Percentiles rank a stretch among this genome's conserved stretches.
These are phyloP conservation scores for Hymenoscyphus fraxineus DNA, from an alignment of 2,329 filamentous ascomycete genomes.

Conservation along the genomic window DNA sequence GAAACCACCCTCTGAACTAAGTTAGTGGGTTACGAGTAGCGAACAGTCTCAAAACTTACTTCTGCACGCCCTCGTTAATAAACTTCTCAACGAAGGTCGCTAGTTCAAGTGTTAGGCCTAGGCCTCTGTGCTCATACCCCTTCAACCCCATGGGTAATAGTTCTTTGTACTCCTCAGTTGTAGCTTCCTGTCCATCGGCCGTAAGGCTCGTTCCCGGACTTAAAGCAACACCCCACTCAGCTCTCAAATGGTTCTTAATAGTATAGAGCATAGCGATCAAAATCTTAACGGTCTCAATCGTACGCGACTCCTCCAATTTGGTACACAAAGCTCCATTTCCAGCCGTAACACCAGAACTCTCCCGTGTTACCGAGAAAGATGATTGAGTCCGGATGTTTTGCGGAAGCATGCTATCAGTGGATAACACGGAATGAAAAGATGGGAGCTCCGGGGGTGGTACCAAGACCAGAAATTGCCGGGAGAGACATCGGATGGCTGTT, in stretches of 20 bases:
- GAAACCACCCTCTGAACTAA: slow-evolving; percentile 49
- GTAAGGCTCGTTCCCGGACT: slow-evolving; percentile 31
- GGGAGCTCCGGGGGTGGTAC: slow-evolving; percentile 32
- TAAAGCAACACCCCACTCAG: slow-evolving; percentile 53
- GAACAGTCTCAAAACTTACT: slow-evolving; percentile 20
- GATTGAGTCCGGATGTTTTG: slow-evolving; percentile 11
- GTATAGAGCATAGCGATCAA: slow-evolving; percentile 60
- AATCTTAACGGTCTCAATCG: slow-evolving; percentile 54
- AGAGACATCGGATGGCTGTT: slow-evolving; percentile 57
- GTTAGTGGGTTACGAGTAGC: not conserved
- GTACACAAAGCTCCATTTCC: slow-evolving; percentile 13
- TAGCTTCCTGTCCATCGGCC: slow-evolving; percentile 33
- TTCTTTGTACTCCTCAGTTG: slow-evolving; percentile 46
- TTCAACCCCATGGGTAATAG: slow-evolving; percentile 47
- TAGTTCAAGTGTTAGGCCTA: slow-evolving; percentile 58
- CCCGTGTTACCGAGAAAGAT: not conserved
- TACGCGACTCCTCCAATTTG: slow-evolving; percentile 40
- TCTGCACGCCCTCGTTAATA: slow-evolving; percentile 51
- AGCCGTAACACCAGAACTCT: slow-evolving; percentile 11
- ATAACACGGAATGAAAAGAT: slow-evolving; percentile 21
- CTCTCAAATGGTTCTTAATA: slow-evolving; percentile 60
- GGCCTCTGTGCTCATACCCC: slow-evolving; percentile 54
- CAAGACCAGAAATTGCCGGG: slow-evolving; percentile 47
- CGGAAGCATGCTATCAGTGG: slow-evolving; percentile 24
- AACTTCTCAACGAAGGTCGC: slow-evolving; percentile 57